Evolutionary conservation across 2,329 filamentous ascomycete genomes (phyloP).

Genomic region (Phyllosticta citriasiana): DNA sequence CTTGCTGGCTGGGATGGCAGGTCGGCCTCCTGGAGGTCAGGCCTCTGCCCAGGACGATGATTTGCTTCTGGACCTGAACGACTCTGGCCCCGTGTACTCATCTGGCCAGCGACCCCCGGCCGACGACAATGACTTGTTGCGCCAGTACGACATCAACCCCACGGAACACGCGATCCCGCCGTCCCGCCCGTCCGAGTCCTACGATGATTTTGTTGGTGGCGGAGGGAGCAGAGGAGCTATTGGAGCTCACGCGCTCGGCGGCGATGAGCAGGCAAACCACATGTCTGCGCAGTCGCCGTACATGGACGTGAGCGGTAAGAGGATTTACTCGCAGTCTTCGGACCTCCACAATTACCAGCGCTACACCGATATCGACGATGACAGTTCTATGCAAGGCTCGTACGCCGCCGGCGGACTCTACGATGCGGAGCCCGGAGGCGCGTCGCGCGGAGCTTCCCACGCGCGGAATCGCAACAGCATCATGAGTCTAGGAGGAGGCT

Average conservation of each 20-base stretch:
- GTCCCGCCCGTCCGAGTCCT: constrained; percentile 76
- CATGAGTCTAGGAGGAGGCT: constrained; percentile 71
- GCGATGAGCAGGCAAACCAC: constrained; percentile 13
- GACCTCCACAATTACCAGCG: constrained; percentile 80
- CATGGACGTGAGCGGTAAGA: constrained; percentile 23
- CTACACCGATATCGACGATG: constrained; percentile 81
- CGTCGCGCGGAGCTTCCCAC: constrained; percentile 31
- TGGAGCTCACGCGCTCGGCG: constrained; percentile 30
- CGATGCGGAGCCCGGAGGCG: constrained; percentile 34
- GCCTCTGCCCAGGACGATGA: constrained; percentile 33
- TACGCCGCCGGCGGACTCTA: constrained; percentile 58
- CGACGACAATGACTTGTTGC: constrained; percentile 70
- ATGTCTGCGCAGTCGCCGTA: constrained; percentile 28
- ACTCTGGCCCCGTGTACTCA: constrained; percentile 61
- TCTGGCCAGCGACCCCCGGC: constrained; percentile 67
- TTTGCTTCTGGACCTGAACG: constrained; percentile 65
- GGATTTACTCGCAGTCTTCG: constrained; percentile 63
- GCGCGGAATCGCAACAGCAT: constrained; percentile 81
- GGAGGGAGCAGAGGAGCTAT: constrained; percentile 37
- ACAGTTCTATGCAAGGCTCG: constrained; percentile 65
- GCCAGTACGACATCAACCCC: constrained; percentile 62
- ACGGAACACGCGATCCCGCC: constrained; percentile 50
- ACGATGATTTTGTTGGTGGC: constrained; percentile 86
- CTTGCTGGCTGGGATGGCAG: constrained; percentile 34
- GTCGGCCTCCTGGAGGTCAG: constrained; percentile 45